phyloP scores from a whole-genome alignment of 73 alveolate genomes.

The Paramecium sexaurelia region DNA sequence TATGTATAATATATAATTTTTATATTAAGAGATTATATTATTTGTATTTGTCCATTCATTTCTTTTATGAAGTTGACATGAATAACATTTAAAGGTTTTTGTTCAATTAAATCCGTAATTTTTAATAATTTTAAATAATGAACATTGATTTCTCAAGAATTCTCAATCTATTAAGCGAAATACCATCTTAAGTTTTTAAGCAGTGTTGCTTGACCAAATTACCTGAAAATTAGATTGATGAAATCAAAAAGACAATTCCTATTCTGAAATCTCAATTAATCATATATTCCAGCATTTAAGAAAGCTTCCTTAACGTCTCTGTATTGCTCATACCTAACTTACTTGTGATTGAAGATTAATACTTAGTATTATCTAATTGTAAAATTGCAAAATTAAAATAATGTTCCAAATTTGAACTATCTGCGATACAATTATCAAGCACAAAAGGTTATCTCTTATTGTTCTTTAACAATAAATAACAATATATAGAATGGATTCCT shows the following conservation, averaged over 20 bases:
- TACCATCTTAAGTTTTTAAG: background rate
- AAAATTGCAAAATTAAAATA: background rate
- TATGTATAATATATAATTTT: background rate
- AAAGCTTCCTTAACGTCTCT: background rate
- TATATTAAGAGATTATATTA: background rate
- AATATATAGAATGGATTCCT: slow-evolving; percentile 11
- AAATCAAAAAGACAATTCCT: background rate
- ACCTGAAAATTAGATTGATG: background rate
- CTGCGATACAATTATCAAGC: background rate
- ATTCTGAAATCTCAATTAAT: background rate
- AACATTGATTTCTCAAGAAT: background rate
- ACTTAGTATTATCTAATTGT: slow-evolving; percentile 6
- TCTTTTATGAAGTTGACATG: background rate
- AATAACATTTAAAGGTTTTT: background rate
- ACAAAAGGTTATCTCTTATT: background rate
- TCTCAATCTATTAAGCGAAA: background rate
- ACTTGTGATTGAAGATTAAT: slow-evolving; percentile 1
- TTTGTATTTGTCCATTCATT: background rate
- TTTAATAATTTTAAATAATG: background rate
- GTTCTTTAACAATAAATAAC: background rate
- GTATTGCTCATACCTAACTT: background rate
- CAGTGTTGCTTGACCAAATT: background rate
- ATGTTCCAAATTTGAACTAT: background rate
- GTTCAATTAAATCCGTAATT: background rate
- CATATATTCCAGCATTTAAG: background rate